These are phyloP conservation scores for Toxoplasma gondii DNA, from an alignment of 169 alveolate species.

Conservation along the genomic window DNA sequence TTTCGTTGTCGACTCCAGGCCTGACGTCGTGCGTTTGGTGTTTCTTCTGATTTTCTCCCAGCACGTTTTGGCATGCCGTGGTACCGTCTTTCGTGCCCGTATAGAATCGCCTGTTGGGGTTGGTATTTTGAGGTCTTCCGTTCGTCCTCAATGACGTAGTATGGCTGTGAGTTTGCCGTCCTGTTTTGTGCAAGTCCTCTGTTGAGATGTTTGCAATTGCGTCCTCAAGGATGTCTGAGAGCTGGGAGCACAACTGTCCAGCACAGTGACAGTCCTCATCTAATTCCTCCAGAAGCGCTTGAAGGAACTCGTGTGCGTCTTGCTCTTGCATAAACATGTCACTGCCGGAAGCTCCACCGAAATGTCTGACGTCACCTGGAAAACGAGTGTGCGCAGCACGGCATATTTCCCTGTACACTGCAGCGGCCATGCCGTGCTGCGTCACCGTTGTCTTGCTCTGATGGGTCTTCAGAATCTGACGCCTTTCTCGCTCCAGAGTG, in stretches of 20 bases:
- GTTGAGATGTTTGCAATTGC: not conserved
- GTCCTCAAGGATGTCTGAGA: not conserved
- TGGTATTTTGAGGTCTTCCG: too few relatives aligned
- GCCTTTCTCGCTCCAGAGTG: not conserved
- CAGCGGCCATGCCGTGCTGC: not conserved
- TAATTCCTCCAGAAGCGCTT: not conserved
- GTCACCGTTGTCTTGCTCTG: not conserved
- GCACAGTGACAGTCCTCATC: not conserved
- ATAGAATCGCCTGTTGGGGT: too few relatives aligned
- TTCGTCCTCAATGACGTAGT: not conserved
- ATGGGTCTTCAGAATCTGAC: not conserved
- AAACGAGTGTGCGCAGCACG: not conserved
- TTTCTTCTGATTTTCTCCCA: too few relatives aligned
- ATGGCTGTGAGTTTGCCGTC: not conserved
- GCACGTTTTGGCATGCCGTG: too few relatives aligned
- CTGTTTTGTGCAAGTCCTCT: not conserved
- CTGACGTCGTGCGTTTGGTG: too few relatives aligned
- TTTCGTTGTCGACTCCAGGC: too few relatives aligned
- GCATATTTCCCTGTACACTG: not conserved
- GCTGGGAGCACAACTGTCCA: not conserved
- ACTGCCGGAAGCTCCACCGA: not conserved
- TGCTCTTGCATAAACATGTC: not conserved
- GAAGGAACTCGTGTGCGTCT: conserved; percentile 29
- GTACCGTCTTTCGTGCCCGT: too few relatives aligned
- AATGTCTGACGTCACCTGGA: not conserved